These are phyloP conservation scores for Ligustrum vulgare DNA, from an alignment of 257 asterid genomes.

Conservation along the genomic window DNA sequence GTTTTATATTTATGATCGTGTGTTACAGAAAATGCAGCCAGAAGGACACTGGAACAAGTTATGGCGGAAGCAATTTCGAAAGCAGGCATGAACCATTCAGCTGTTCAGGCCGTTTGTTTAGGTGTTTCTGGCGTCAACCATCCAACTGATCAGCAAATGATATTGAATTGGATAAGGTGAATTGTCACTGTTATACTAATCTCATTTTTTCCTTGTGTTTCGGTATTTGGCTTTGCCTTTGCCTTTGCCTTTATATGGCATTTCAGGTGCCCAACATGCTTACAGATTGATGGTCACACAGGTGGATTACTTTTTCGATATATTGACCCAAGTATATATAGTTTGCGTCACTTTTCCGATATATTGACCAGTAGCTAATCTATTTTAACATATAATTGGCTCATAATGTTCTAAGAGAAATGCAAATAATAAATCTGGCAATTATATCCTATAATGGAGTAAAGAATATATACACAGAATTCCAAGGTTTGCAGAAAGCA, in stretches of 20 bases:
- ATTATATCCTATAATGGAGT: background rate
- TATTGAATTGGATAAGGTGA: constrained; percentile 84
- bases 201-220: background rate
- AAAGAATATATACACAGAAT: background rate
- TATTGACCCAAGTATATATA: background rate
- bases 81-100: constrained; percentile 66
- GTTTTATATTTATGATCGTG: constrained; percentile 1
- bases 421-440: constrained; percentile 1
- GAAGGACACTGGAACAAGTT: constrained; percentile 70
- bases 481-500: background rate
- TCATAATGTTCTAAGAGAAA: background rate
- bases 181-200: constrained; percentile 11
- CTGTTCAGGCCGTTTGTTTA: constrained; percentile 82
- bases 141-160: constrained; percentile 73
- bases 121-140: constrained; percentile 95
- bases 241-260: background rate
- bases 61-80: constrained; percentile 64
- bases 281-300: constrained; percentile 3
- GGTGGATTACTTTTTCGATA: constrained; percentile 2
- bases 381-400: background rate
- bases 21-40: constrained; percentile 66
- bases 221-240: constrained; percentile 17
- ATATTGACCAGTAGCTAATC: background rate
- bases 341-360: background rate
- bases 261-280: constrained; percentile 6